Conservation (phyloP, 1,284 basidiomycete genomes). For the Ceratobasidium sp. region DNA sequence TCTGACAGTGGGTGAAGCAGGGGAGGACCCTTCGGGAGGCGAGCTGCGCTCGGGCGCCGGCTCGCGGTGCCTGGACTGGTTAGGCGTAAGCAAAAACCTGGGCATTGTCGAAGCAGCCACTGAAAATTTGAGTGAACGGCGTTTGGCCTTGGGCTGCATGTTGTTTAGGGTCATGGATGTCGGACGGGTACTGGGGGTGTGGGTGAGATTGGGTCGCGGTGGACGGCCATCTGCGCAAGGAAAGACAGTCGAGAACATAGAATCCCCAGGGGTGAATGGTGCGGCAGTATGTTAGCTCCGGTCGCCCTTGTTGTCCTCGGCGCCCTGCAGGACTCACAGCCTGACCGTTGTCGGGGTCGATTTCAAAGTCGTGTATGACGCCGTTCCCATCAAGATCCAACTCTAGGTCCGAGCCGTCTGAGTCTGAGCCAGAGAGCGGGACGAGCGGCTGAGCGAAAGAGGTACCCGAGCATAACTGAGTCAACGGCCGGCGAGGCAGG, state of each 20-base stretch:
- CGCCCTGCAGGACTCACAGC: conserved; percentile 22
- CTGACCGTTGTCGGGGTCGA: conserved; percentile 36
- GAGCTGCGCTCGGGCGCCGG: conserved; percentile 44
- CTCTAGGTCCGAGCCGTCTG: conserved; percentile 32
- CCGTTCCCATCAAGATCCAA: conserved; percentile 34
- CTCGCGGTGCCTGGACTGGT: conserved; percentile 27
- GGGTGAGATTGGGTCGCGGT: conserved; percentile 23
- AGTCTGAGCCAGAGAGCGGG: conserved; percentile 38
- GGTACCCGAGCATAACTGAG: conserved; percentile 34
- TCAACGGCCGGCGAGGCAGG: conserved; percentile 14
- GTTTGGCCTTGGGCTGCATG: conserved; percentile 47
- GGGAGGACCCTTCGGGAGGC: conserved; percentile 20
- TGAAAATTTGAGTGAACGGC: conserved; percentile 42
- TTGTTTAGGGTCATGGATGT: conserved; percentile 22
- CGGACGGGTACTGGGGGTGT: conserved; percentile 41
- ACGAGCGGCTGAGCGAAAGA: conserved; percentile 38
- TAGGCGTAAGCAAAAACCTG: conserved; percentile 42
- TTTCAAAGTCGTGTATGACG: conserved; percentile 27
- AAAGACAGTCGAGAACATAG: not conserved
- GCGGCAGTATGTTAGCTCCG: conserved; percentile 42
- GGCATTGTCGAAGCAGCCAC: conserved; percentile 20
- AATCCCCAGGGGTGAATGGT: conserved; percentile 8
- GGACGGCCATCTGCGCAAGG: not conserved
- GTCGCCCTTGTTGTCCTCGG: conserved; percentile 19
- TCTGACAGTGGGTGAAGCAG: conserved; percentile 30